Evolutionary conservation across 768 basidiomycete genomes (phyloP).

Genomic region (Pholiota conissans): DNA sequence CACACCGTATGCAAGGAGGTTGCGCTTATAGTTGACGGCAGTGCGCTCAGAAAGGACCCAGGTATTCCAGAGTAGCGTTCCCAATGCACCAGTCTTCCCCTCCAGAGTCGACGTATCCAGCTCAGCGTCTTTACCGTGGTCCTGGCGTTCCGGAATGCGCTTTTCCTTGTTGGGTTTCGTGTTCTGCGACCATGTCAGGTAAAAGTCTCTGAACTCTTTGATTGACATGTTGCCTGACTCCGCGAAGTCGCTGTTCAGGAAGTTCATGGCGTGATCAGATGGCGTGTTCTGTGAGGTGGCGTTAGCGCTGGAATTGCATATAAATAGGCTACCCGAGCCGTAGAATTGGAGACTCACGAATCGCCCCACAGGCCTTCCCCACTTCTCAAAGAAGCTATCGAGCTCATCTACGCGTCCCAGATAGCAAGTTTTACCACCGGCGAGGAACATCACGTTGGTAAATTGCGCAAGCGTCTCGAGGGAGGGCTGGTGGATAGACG

Average conservation of each 20-base stretch:
- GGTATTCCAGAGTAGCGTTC: slow-evolving; percentile 40
- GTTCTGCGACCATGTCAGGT: slow-evolving; percentile 21
- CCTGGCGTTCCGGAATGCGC: background rate
- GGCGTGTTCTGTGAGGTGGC: slow-evolving; percentile 42
- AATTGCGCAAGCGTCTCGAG: slow-evolving; percentile 62
- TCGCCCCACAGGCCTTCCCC: slow-evolving; percentile 36
- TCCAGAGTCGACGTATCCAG: slow-evolving; percentile 1
- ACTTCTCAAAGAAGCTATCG: slow-evolving; percentile 38
- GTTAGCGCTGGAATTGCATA: background rate
- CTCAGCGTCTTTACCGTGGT: slow-evolving; percentile 4
- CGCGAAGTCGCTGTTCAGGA: slow-evolving; percentile 50
- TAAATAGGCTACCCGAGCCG: background rate
- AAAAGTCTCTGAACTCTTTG: slow-evolving; percentile 34
- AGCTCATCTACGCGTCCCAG: slow-evolving; percentile 42
- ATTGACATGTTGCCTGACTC: slow-evolving; percentile 13
- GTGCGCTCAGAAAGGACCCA: slow-evolving; percentile 48
- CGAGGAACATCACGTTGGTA: slow-evolving; percentile 56
- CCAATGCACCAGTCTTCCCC: slow-evolving; percentile 29
- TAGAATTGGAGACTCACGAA: slow-evolving; percentile 26
- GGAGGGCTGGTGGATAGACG: slow-evolving; percentile 69
- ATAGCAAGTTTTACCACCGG: slow-evolving; percentile 48
- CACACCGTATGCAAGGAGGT: slow-evolving; percentile 59
- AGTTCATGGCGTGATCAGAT: slow-evolving; percentile 59
- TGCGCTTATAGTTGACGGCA: slow-evolving; percentile 49
- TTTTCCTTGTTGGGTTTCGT: background rate